These are phyloP conservation scores for Albatrellus sp. DNA, from an alignment of 1,284 basidiomycete species.

Conservation along the genomic window DNA sequence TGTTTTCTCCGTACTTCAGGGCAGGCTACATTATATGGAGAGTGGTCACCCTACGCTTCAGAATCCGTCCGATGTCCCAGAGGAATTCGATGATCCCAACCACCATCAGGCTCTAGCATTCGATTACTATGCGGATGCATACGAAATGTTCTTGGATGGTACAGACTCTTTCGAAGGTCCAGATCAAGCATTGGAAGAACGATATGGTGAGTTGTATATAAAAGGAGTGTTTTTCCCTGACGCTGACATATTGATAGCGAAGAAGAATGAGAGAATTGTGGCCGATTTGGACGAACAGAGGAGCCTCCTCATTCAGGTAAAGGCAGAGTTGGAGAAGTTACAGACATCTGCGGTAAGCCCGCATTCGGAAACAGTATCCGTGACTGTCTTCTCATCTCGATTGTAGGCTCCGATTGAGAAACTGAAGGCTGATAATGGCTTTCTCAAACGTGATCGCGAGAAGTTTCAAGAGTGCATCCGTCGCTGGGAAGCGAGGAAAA, in stretches of 20 bases:
- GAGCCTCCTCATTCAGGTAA: conserved; percentile 29
- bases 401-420: conserved; percentile 55
- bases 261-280: conserved; percentile 52
- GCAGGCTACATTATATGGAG: conserved; percentile 38
- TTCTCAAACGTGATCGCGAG: conserved; percentile 48
- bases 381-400: conserved; percentile 7
- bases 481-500: conserved; percentile 50
- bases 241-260: conserved; percentile 26
- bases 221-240: background rate
- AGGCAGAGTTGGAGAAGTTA: conserved; percentile 44
- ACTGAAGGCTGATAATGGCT: conserved; percentile 41
- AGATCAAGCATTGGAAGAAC: conserved; percentile 56
- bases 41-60: conserved; percentile 57
- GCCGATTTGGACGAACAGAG: conserved; percentile 46
- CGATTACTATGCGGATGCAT: conserved; percentile 61
- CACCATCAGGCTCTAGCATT: conserved; percentile 68
- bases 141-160: conserved; percentile 59
- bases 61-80: conserved; percentile 43
- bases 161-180: conserved; percentile 63
- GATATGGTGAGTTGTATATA: conserved; percentile 46
- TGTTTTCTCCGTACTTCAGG: conserved; percentile 12
- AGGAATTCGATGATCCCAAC: conserved; percentile 60
- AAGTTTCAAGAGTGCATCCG: conserved; percentile 61
- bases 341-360: conserved; percentile 42
- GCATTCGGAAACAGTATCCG: background rate